These are phyloP conservation scores for Pseudocercospora pini-densiflorae DNA, from an alignment of 2,329 filamentous ascomycete genomes.

Conservation along the genomic window DNA sequence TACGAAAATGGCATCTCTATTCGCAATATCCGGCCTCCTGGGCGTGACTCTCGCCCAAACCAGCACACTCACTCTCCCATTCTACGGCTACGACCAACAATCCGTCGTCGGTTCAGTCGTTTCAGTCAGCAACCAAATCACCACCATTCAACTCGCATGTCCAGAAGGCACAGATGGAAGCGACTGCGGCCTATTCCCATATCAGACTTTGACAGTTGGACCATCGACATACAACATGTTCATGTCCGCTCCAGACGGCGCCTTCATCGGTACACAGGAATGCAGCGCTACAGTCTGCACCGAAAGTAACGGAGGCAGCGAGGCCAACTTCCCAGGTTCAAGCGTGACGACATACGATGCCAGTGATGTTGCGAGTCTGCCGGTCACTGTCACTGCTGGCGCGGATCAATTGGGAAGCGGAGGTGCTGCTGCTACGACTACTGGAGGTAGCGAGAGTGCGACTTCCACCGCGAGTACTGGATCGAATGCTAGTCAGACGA, in stretches of 20 bases:
- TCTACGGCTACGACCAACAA: conserved; percentile 29
- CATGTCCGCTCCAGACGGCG: conserved; percentile 19
- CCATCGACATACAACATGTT: conserved; percentile 30
- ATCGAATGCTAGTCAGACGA: conserved; percentile 3
- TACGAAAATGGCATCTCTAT: not conserved
- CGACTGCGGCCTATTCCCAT: conserved; percentile 32
- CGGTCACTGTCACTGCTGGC: conserved; percentile 27
- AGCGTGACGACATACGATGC: conserved; percentile 26
- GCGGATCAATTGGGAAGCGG: conserved; percentile 18
- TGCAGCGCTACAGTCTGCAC: conserved; percentile 24
- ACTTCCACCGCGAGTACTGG: not conserved
- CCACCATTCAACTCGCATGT: conserved; percentile 27
- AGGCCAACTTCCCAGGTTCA: conserved; percentile 28
- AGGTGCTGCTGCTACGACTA: conserved; percentile 1
- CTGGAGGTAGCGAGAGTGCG: not conserved
- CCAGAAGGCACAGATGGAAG: conserved; percentile 16
- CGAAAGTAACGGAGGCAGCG: conserved; percentile 22
- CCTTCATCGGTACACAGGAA: conserved; percentile 27
- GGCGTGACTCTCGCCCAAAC: not conserved
- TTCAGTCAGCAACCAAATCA: conserved; percentile 17
- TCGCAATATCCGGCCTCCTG: not conserved
- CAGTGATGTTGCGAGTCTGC: conserved; percentile 15
- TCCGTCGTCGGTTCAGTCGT: conserved; percentile 29
- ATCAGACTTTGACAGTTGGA: conserved; percentile 27
- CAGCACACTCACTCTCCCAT: conserved; percentile 24